Evolutionary conservation across 306 rosid species (phyloP), one percentile per base, ranked within the genome.

Genomic region (Corylus avellana): DNA sequence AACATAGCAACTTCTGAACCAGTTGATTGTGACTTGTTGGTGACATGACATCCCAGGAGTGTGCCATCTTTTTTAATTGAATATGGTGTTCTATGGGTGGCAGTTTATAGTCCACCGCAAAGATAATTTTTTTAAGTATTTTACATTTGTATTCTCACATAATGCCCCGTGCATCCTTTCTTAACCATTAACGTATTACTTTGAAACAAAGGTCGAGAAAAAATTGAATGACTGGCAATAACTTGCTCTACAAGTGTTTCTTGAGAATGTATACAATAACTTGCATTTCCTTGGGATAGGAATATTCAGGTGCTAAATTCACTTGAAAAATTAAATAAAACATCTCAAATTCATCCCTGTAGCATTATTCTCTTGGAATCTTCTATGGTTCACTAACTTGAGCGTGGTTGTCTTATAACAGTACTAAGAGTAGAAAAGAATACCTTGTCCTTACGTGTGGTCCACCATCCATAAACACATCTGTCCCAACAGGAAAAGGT

Each of bases 361-460:
- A 39, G 25, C 58, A 29, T 80, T 47, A 32, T 64, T 56, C 82
- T 73, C 70, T 46, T 78, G 48, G 25, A 63, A 37, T 79, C 58
- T 54, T 44, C 47, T 61, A 70, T 12, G 22, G 32, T 77, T 55
- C 75, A 12, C 88, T 85, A 74, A 87, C 82, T 51, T 29, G 46
- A 42, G 69, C 16, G 16, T 42, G 73, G 75, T 67, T 88, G 46
- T 77, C 74, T 83, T 81, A 11, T 81, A 49, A 66, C 78, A 95
- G 98, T 83, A 18, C 97, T 47, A 95, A 91, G 90, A 95, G 35
- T 80, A 85, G 94, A 76, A 95, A 92, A 84, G 98, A 95, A 81
- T 95, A 87, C 86, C 92, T 95, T 70, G 94, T 92, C 77, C 96
- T 95, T 55, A 85, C 96, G 0, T 95, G 95, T 77, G 97, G 98